A percentile compares a stretch with the other conserved stretches of the same genome.
Evolutionary conservation across 768 basidiomycete genomes (phyloP).

Genomic region (Termitomyces sp.): DNA sequence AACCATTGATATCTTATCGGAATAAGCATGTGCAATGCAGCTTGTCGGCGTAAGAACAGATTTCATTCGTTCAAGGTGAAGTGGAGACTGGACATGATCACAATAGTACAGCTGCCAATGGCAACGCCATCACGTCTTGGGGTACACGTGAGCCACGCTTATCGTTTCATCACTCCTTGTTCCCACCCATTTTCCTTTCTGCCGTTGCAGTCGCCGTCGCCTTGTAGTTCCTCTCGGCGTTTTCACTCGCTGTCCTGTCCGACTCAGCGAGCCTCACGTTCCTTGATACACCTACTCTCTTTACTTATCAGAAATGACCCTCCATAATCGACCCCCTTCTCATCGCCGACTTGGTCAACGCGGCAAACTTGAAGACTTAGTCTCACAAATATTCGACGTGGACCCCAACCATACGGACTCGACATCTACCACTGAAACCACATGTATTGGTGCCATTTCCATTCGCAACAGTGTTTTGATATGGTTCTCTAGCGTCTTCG

Average conservation of each 20-base stretch:
- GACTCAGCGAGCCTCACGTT: slow-evolving; percentile 10
- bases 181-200: not conserved
- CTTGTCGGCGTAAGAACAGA: not conserved
- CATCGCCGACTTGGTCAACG: slow-evolving; percentile 20
- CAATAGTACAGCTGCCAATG: not conserved
- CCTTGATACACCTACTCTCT: slow-evolving; percentile 10
- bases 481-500: not conserved
- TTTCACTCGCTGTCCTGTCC: not conserved
- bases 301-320: slow-evolving; percentile 17
- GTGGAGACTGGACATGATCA: not conserved
- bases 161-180: not conserved
- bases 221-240: not conserved
- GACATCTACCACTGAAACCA: not conserved
- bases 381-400: too few species aligned
- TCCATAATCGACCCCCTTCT: slow-evolving; percentile 21
- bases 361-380: not conserved
- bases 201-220: not conserved
- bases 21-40: not conserved
- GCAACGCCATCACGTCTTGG: not conserved
- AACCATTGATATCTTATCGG: not conserved
- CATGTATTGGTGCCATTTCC: not conserved
- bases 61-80: not conserved
- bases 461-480: not conserved
- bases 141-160: not conserved
- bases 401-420: too few species aligned